A percentile compares a stretch with the other conserved stretches of the same genome.
Conservation (phyloP, 129 eudicot species). For the Flaveria ramosissima region DNA sequence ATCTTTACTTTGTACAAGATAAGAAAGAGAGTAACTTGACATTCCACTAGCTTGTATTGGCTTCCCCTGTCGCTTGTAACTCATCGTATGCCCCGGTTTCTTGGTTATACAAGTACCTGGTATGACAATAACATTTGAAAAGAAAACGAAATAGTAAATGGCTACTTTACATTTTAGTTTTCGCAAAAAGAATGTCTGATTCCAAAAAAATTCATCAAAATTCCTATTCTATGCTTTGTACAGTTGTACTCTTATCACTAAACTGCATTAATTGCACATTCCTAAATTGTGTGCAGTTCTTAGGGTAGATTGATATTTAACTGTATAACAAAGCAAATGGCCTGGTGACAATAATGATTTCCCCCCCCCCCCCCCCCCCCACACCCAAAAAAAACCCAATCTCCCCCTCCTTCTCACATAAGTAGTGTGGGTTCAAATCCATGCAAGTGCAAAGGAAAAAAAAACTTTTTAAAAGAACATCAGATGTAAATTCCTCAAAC, state of each 20-base stretch:
- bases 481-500: no score
- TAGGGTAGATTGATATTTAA: no score
- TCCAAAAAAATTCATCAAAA: neutral
- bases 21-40: neutral
- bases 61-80: conserved; percentile 40
- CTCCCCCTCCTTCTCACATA: no score
- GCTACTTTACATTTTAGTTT: neutral
- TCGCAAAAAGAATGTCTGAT: neutral
- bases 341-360: no score
- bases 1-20: conserved; percentile 13
- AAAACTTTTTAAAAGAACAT: no score
- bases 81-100: conserved; percentile 61
- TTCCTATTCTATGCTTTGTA: neutral
- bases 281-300: neutral
- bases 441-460: no score
- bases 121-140: neutral
- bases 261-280: neutral
- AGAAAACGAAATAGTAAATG: neutral
- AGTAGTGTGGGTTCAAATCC: no score
- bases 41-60: conserved; percentile 40
- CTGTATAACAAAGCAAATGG: no score
- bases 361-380: no score
- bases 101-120: conserved; percentile 75
- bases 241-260: neutral
- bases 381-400: no score